These are phyloP conservation scores for Yamadazyma endophytica DNA, from an alignment of 805 yeast species.

Conservation along the genomic window DNA sequence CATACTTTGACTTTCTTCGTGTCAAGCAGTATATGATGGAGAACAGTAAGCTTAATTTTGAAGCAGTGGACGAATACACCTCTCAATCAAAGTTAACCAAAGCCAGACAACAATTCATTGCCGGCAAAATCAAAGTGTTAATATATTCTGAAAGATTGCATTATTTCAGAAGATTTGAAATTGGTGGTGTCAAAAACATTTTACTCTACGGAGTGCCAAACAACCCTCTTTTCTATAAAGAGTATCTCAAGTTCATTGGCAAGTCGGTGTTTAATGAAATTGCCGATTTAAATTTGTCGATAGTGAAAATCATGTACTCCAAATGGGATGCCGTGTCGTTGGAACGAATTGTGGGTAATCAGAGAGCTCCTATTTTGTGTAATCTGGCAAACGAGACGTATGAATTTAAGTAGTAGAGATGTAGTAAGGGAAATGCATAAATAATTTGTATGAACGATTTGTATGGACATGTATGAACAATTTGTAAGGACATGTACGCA, in stretches of 20 bases:
- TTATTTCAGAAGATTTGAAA: conserved; percentile 80
- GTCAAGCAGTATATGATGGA: conserved; percentile 65
- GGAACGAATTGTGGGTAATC: conserved; percentile 81
- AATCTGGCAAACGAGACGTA: conserved; percentile 69
- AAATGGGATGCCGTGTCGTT: conserved; percentile 76
- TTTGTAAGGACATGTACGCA: too few species aligned
- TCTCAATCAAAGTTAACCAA: conserved; percentile 65
- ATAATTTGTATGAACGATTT: too few species aligned
- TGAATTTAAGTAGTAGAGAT: conserved; percentile 46
- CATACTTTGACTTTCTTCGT: conserved; percentile 81
- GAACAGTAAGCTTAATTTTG: conserved; percentile 57
- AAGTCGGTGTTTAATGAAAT: conserved; percentile 54
- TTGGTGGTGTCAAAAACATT: conserved; percentile 79
- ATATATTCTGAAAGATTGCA: conserved; percentile 94
- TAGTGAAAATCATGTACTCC: conserved; percentile 60
- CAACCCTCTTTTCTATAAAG: conserved; percentile 80
- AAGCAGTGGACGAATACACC: conserved; percentile 80
- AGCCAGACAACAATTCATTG: conserved; percentile 64
- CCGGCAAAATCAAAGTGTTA: conserved; percentile 59
- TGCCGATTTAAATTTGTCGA: conserved; percentile 40
- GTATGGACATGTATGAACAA: too few species aligned
- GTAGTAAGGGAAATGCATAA: too few species aligned
- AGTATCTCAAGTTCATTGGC: conserved; percentile 67
- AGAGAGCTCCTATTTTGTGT: conserved; percentile 63
- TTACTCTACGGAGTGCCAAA: conserved; percentile 81